Conservation (phyloP, 208 protist genomes). For the Blechomonas ayalai region DNA sequence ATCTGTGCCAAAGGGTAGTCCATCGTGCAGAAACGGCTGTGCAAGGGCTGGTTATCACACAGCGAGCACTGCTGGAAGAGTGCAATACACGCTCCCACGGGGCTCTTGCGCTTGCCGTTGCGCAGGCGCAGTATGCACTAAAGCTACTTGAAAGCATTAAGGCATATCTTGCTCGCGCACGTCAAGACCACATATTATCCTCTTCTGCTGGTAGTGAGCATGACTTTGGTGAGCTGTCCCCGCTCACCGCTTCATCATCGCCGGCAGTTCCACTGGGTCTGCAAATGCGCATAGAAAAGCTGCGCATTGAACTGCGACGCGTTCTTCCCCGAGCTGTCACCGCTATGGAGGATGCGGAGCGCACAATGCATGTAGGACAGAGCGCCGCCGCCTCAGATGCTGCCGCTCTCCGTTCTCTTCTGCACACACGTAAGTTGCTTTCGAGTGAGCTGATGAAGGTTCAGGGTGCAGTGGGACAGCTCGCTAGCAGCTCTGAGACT, state of each 20-base stretch:
- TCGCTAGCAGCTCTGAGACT: slow-evolving; percentile 37
- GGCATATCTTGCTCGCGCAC: no score
- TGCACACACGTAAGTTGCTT: slow-evolving; percentile 68
- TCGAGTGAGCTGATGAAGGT: slow-evolving; percentile 71
- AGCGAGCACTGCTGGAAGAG: slow-evolving; percentile 16
- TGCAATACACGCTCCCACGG: slow-evolving; percentile 27
- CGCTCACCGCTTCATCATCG: no score
- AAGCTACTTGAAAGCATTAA: slow-evolving; percentile 23
- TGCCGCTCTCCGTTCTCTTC: slow-evolving; percentile 56
- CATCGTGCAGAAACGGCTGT: slow-evolving; percentile 2
- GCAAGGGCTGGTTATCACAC: slow-evolving; percentile 15
- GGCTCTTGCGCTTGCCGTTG: slow-evolving; percentile 33
- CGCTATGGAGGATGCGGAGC: slow-evolving; percentile 24
- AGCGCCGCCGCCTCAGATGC: slow-evolving; percentile 20
- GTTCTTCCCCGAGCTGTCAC: slow-evolving; percentile 30
- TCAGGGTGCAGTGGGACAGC: slow-evolving; percentile 41
- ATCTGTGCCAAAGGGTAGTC: background rate
- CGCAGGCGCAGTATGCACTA: slow-evolving; percentile 33
- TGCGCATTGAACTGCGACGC: slow-evolving; percentile 32
- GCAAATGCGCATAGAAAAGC: slow-evolving; percentile 20
- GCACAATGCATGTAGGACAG: background rate
- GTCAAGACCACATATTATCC: no score
- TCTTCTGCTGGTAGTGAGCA: no score
- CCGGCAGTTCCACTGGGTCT: background rate
- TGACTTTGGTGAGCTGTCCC: no score